Evolutionary conservation across 768 basidiomycete species (phyloP).

Genomic region (Termitomyces sp.): DNA sequence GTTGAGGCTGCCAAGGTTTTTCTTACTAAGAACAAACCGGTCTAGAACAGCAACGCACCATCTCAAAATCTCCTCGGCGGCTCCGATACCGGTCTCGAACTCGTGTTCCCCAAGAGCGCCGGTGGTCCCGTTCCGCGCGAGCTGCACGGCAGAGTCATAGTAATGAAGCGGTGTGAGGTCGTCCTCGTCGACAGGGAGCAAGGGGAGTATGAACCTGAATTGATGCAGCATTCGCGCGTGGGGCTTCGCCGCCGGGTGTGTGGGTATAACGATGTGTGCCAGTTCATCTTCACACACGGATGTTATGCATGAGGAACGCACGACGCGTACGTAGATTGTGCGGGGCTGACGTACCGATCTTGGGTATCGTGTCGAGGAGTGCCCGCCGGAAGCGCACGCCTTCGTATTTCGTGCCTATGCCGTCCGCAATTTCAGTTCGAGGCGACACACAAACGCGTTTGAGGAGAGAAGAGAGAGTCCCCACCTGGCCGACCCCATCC

Average conservation of each 20-base stretch:
- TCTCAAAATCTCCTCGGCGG: constrained; percentile 54
- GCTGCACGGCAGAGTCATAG: constrained; percentile 72
- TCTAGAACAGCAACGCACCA: constrained; percentile 35
- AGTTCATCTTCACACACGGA: too few relatives aligned
- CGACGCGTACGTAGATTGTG: not conserved
- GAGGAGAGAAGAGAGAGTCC: constrained; percentile 4
- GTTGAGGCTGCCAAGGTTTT: constrained; percentile 35
- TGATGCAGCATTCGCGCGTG: constrained; percentile 76
- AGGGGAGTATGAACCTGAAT: constrained; percentile 68
- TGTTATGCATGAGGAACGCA: too few relatives aligned
- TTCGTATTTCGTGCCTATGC: constrained; percentile 49
- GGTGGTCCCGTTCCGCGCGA: constrained; percentile 50
- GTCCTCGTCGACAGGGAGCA: constrained; percentile 53
- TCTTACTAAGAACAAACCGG: not conserved
- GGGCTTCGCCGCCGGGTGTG: constrained; percentile 62
- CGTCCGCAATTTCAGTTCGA: not conserved
- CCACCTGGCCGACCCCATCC: constrained; percentile 75
- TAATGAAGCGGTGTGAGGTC: constrained; percentile 67
- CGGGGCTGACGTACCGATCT: constrained; percentile 47
- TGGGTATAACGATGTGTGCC: constrained; percentile 68
- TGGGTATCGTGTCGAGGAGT: constrained; percentile 65
- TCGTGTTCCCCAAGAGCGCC: constrained; percentile 63
- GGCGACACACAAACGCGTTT: not conserved
- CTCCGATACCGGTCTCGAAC: constrained; percentile 56
- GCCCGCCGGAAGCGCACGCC: constrained; percentile 60